phyloP scores from a whole-genome alignment of 2,329 filamentous ascomycete genomes.

The Stagonosporopsis rhizophila region DNA sequence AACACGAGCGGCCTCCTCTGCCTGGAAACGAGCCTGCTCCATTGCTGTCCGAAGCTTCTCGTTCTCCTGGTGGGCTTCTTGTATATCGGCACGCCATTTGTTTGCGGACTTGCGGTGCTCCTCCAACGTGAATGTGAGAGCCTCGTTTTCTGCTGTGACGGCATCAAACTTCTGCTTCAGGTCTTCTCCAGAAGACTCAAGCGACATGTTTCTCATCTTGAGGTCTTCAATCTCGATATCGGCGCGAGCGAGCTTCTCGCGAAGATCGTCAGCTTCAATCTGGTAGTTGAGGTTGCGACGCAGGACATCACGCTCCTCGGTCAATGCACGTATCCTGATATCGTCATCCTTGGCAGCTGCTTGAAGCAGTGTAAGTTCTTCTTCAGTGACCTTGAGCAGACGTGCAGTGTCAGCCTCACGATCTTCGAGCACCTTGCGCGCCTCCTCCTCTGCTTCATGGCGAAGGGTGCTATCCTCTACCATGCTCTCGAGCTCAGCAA shows the following conservation, averaged over 20 bases:
- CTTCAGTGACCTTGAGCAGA: constrained; percentile 57
- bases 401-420: constrained; percentile 54
- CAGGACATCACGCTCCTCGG: constrained; percentile 52
- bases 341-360: constrained; percentile 53
- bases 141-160: constrained; percentile 66
- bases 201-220: constrained; percentile 50
- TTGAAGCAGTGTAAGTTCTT: constrained; percentile 56
- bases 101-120: constrained; percentile 68
- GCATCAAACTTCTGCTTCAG: constrained; percentile 61
- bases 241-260: constrained; percentile 59
- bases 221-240: constrained; percentile 66
- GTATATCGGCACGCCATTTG: constrained; percentile 66
- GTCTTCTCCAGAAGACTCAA: constrained; percentile 51
- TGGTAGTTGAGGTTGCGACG: constrained; percentile 50
- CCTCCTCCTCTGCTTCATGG: constrained; percentile 51
- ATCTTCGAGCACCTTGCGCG: constrained; percentile 52
- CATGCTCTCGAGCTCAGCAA: constrained; percentile 46
- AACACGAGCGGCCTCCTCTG: constrained; percentile 84
- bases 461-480: constrained; percentile 44
- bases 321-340: constrained; percentile 50
- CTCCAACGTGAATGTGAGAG: constrained; percentile 66
- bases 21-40: constrained; percentile 75
- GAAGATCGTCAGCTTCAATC: constrained; percentile 54
- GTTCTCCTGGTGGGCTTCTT: constrained; percentile 58
- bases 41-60: constrained; percentile 78